Base-by-base conservation (phyloP, 495 filamentous ascomycete genomes). In the Haplographium delicatum region DNA sequence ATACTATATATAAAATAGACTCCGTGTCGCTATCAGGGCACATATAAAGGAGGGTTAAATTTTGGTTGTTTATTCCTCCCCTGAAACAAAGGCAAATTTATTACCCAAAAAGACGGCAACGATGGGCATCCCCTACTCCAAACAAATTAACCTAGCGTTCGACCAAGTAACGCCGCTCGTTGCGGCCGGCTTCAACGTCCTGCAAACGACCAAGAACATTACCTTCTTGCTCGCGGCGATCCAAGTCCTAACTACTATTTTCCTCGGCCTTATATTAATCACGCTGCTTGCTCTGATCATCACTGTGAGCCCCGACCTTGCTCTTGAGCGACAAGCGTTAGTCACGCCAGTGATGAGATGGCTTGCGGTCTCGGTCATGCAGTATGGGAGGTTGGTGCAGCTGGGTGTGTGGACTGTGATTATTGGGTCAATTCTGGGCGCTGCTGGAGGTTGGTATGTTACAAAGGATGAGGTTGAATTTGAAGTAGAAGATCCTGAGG, bases 51-150 rank as follows among this genome's bases (percentile, higher is more conserved):
- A n/a, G n/a, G n/a, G n/a, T n/a, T n/a, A n/a, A n/a, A n/a, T n/a
- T n/a, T n/a, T n/a, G n/a, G n/a, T n/a, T n/a, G n/a, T n/a, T n/a
- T n/a, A n/a, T n/a, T n/a, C n/a, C n/a, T n/a, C n/a, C n/a, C n/a
- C n/a, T n/a, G n/a, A n/a, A n/a, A n/a, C n/a, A n/a, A n/a, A n/a
- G n/a, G n/a, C n/a, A n/a, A n/a, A n/a, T n/a, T n/a, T n/a, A n/a
- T n/a, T n/a, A n/a, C n/a, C n/a, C n/a, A n/a, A n/a, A n/a, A n/a
- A n/a, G n/a, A n/a, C n/a, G 22, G 20, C 39, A 26, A 26, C 5
- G 7, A 49, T 49, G 46, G 46, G 46, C 11, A 49, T 49, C 46
- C 46, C 46, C 31, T 49, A 39, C 18, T 49, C 46, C 34, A 38
- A 49, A 38, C 46, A 49, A 49, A 49, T 49, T 25, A 25, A 38